Percentiles rank a stretch among this genome's conserved stretches.
These are phyloP conservation scores for Aspergillus ruber DNA, from an alignment of 2,329 filamentous ascomycete species.

Conservation along the genomic window DNA sequence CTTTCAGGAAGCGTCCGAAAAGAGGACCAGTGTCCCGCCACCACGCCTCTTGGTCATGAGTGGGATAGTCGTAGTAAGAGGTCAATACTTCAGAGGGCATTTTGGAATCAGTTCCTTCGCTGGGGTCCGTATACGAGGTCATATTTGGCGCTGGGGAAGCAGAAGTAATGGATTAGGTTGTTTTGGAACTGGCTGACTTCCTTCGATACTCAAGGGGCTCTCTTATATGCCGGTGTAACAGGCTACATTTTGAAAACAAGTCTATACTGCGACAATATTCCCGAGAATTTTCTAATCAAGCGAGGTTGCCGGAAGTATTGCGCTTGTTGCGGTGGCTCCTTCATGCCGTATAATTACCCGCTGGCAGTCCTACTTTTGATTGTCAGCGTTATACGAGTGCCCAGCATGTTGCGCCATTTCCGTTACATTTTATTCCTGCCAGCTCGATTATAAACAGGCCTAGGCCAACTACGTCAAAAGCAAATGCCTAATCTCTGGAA, in stretches of 20 bases:
- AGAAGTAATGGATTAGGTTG: no score
- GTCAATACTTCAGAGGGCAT: background rate
- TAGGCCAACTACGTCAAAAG: no score
- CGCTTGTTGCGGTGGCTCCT: background rate
- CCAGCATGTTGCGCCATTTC: no score
- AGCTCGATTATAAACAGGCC: no score
- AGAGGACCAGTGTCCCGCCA: constrained; percentile 9
- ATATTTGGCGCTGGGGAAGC: no score
- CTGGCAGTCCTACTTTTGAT: no score
- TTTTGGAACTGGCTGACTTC: background rate
- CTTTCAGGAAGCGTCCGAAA: constrained; percentile 4
- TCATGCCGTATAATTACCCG: no score
- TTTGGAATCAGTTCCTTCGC: background rate
- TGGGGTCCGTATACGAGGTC: constrained; percentile 18
- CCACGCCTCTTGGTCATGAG: constrained; percentile 5
- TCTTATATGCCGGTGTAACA: background rate
- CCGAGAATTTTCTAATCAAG: background rate
- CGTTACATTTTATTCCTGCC: no score
- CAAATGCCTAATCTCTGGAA: no score
- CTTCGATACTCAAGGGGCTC: background rate
- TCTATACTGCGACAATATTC: background rate
- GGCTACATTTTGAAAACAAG: background rate
- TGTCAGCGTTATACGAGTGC: no score
- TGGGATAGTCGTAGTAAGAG: constrained; percentile 1
- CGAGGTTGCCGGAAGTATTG: background rate